Evolutionary conservation across 495 filamentous ascomycete species (phyloP).

Genomic region (Annulohypoxylon bovei): DNA sequence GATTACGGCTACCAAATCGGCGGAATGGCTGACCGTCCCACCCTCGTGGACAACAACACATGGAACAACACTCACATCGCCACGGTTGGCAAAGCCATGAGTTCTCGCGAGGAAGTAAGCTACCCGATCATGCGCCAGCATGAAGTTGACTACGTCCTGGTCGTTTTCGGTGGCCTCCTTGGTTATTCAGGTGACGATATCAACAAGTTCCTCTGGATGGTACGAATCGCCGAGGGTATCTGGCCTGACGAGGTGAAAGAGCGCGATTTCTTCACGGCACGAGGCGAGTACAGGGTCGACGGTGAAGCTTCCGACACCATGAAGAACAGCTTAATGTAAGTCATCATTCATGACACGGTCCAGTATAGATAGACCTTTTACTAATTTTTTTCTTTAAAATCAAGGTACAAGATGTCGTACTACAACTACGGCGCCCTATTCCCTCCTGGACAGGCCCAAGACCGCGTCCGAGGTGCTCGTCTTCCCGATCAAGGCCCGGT

Average conservation of each 20-base stretch:
- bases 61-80: slow-evolving; percentile 99
- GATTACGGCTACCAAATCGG: slow-evolving; percentile 99
- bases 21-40: slow-evolving; percentile 98
- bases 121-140: slow-evolving; percentile 98
- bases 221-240: slow-evolving; percentile 97
- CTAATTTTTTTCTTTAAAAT: slow-evolving; percentile 15
- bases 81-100: slow-evolving; percentile 99
- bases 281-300: slow-evolving; percentile 96
- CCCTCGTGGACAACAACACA: slow-evolving; percentile 98
- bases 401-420: slow-evolving; percentile 99
- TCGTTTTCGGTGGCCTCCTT: slow-evolving; percentile 95
- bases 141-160: slow-evolving; percentile 97
- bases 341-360: slow-evolving; percentile 18
- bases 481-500: slow-evolving; percentile 88
- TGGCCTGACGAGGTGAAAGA: slow-evolving; percentile 99
- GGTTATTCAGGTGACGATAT: slow-evolving; percentile 99
- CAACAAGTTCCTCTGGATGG: slow-evolving; percentile 99
- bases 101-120: slow-evolving; percentile 94
- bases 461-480: slow-evolving; percentile 84
- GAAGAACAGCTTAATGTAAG: slow-evolving; percentile 99
- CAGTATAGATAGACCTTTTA: neutral
- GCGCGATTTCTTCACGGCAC: slow-evolving; percentile 92
- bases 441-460: slow-evolving; percentile 87
- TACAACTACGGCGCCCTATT: slow-evolving; percentile 96
- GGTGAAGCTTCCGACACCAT: slow-evolving; percentile 94